Evolutionary conservation across 2,329 filamentous ascomycete species (phyloP), one percentile per base, ranked within the genome.

Genomic region (Ilyonectria sp.): DNA sequence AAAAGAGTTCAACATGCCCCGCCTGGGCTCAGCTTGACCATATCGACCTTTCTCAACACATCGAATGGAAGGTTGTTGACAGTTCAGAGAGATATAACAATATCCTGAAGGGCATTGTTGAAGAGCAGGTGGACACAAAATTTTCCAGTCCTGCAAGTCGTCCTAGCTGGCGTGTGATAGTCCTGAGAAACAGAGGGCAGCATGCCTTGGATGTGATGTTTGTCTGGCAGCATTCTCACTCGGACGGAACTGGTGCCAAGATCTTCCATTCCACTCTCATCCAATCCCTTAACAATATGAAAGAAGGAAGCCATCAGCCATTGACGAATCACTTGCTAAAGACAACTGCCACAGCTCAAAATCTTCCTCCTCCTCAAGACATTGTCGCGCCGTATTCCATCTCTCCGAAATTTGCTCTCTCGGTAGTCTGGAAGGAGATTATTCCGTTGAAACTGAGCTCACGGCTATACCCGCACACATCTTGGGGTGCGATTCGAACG

Each of bases 251-350:
- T n/a, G 69, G 76, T 21, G 75, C 71, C 46, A 79, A 77, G 58
- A 70, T 79, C 4, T 76, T 80, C n/a, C 78, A 80, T 46, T 56
- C 73, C 53, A 74, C 69, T 17, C 55, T 80, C 8, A 53, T 79
- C 5, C 64, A 67, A 7, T 71, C 74, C 35, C 76, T 80, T 49
- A 76, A 78, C 35, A 33, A 60, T 3, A 29, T n/a, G 15, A 43
- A 43, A 43, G 40, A 5, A 7, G 40, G 40, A 46, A 8, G 55
- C 44, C 5, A 29, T 33, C 6, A 26, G 37, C 4, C 44, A 47
- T 46, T n/a, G 40, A 17, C 19, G 40, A 52, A 26, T 47, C 3
- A 21, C 37, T 10, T 17, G 5, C 26, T 55, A 26, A 37, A 40
- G 3, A 54, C 50, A 19, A 29, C 17, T 46, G 52, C 67, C 13